Conservation (phyloP, 345 rosid species). For the Zanthoxylum bungeanum region DNA sequence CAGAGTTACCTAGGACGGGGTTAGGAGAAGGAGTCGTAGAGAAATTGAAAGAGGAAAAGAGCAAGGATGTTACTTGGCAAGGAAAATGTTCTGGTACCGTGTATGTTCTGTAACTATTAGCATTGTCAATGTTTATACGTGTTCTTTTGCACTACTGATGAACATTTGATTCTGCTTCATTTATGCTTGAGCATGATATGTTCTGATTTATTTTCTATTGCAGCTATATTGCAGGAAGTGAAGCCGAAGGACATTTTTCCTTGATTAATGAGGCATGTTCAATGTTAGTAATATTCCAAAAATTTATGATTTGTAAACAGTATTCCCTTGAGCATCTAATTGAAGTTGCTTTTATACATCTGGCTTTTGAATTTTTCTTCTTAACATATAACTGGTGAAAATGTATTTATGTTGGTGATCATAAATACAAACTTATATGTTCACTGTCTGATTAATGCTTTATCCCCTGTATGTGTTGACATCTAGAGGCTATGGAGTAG, state of each 20-base stretch:
- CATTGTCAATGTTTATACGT: neutral
- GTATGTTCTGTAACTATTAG: constrained; percentile 55
- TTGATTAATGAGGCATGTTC: constrained; percentile 94
- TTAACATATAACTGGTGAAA: neutral
- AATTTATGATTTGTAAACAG: constrained; percentile 1
- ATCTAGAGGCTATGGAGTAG: neutral
- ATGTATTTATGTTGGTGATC: neutral
- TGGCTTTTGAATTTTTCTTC: neutral
- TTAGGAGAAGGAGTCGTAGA: constrained; percentile 58
- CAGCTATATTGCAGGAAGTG: constrained; percentile 91
- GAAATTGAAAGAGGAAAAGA: constrained; percentile 70
- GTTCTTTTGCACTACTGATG: neutral
- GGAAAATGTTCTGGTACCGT: constrained; percentile 99
- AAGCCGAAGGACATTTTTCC: constrained; percentile 90
- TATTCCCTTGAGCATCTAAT: neutral
- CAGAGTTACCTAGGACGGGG: constrained; percentile 63
- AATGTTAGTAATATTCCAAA: constrained; percentile 55
- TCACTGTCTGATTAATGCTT: neutral
- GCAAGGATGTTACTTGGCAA: constrained; percentile 76
- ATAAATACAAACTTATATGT: neutral
- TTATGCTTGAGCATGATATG: constrained; percentile 14
- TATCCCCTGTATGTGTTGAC: neutral
- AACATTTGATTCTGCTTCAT: neutral
- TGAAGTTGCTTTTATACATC: neutral
- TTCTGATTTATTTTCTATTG: constrained; percentile 13